A percentile compares a stretch with the other conserved stretches of the same genome.
These are phyloP conservation scores for Aspergillus fijiensis DNA, from an alignment of 2,329 filamentous ascomycete genomes.

Conservation along the genomic window DNA sequence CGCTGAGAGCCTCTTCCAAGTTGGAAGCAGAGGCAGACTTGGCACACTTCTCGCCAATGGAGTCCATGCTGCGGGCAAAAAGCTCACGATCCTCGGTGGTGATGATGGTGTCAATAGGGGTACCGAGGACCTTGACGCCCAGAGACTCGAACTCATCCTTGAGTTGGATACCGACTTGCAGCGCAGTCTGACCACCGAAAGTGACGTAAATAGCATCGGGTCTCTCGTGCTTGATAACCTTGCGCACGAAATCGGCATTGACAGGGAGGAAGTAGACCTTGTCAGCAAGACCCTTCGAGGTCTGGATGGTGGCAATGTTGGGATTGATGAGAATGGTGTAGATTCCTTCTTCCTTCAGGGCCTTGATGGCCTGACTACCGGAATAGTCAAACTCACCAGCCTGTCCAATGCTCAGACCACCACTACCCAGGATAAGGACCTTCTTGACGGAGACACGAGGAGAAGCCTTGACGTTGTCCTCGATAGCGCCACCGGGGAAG, in stretches of 20 bases:
- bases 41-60: slow-evolving; percentile 95
- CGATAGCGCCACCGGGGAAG: slow-evolving; percentile 81
- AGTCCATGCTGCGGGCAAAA: slow-evolving; percentile 97
- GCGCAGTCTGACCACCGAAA: slow-evolving; percentile 94
- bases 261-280: slow-evolving; percentile 99
- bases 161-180: slow-evolving; percentile 95
- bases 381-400: slow-evolving; percentile 99
- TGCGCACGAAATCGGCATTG: slow-evolving; percentile 94
- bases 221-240: slow-evolving; percentile 91
- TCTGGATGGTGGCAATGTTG: slow-evolving; percentile 98
- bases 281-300: slow-evolving; percentile 93
- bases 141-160: slow-evolving; percentile 94
- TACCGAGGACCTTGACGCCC: slow-evolving; percentile 91
- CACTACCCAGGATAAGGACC: slow-evolving; percentile 88
- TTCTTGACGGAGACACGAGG: slow-evolving; percentile 87
- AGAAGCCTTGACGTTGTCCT: slow-evolving; percentile 73
- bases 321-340: slow-evolving; percentile 98
- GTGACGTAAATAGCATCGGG: slow-evolving; percentile 97
- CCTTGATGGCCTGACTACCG: slow-evolving; percentile 97
- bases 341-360: slow-evolving; percentile 94
- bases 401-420: slow-evolving; percentile 94
- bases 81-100: slow-evolving; percentile 97
- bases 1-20: slow-evolving; percentile 82
- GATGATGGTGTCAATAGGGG: slow-evolving; percentile 96
- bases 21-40: slow-evolving; percentile 92